Conservation (phyloP, 73 alveolate species). For the Symbiodinium pilosum region DNA sequence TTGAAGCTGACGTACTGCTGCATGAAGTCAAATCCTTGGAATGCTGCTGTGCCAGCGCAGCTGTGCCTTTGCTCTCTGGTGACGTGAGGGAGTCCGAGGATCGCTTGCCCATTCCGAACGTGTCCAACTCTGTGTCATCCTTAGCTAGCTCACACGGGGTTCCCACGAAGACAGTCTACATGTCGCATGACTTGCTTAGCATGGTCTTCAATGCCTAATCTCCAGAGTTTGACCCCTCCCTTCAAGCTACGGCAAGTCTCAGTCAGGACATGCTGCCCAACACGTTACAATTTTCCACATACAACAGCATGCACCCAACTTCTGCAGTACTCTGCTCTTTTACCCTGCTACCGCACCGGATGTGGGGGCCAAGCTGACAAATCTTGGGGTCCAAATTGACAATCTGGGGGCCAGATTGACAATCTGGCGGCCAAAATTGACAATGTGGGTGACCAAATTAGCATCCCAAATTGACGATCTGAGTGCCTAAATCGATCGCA, state of each 20-base stretch:
- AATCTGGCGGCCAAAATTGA: no score
- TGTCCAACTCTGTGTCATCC: constrained; percentile 92
- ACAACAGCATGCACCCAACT: no score
- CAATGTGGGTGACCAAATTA: not conserved
- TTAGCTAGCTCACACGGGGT: no score
- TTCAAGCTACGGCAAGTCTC: no score
- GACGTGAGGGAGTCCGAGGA: not conserved
- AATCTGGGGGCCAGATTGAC: no score
- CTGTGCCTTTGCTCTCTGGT: not conserved
- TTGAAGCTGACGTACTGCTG: constrained; percentile 90
- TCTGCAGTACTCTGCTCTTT: no score
- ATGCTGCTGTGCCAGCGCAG: not conserved
- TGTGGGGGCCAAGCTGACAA: not conserved
- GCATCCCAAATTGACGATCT: not conserved
- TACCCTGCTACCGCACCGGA: no score
- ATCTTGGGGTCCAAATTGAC: no score
- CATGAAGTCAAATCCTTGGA: constrained; percentile 63
- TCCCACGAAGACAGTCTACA: not conserved
- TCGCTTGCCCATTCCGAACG: constrained; percentile 86
- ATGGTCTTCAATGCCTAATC: not conserved
- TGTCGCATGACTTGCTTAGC: not conserved
- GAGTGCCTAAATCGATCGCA: not conserved
- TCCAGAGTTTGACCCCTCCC: not conserved
- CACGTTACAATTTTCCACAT: no score
- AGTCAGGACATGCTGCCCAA: no score